A percentile compares a stretch with the other conserved stretches of the same genome.
These are phyloP conservation scores for Coemansia sp. DNA, from an alignment of 192 early-diverging fungal species.

Conservation along the genomic window DNA sequence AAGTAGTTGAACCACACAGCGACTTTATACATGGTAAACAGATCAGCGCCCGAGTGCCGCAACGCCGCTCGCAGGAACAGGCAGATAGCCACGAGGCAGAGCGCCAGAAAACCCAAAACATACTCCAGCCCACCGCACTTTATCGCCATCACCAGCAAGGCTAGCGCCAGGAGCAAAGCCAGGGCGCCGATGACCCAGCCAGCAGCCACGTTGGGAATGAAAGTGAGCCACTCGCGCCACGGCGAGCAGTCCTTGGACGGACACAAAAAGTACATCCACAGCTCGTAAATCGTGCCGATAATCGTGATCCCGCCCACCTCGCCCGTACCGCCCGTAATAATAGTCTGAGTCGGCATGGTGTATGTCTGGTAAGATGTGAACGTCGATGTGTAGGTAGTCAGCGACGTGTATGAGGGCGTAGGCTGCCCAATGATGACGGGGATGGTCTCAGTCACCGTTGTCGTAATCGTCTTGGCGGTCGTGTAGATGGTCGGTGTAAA, in stretches of 20 bases:
- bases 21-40: slow-evolving; percentile 47
- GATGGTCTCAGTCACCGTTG: slow-evolving; percentile 28
- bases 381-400: slow-evolving; percentile 45
- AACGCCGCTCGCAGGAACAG: slow-evolving; percentile 43
- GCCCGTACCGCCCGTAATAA: slow-evolving; percentile 42
- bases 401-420: slow-evolving; percentile 18
- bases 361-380: slow-evolving; percentile 34
- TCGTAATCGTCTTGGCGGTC: slow-evolving; percentile 24
- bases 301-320: slow-evolving; percentile 43
- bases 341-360: slow-evolving; percentile 24
- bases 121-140: slow-evolving; percentile 51
- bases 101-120: slow-evolving; percentile 43
- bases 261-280: slow-evolving; percentile 55
- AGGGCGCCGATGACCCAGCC: slow-evolving; percentile 48
- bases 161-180: slow-evolving; percentile 40
- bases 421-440: slow-evolving; percentile 13
- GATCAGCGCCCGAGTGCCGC: slow-evolving; percentile 16
- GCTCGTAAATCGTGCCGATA: slow-evolving; percentile 37
- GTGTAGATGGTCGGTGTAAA: slow-evolving; percentile 20
- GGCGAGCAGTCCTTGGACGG: slow-evolving; percentile 45
- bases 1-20: slow-evolving; percentile 54
- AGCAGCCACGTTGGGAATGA: slow-evolving; percentile 46
- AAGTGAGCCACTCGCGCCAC: slow-evolving; percentile 56
- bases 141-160: slow-evolving; percentile 38
- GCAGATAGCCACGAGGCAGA: slow-evolving; percentile 33